Base-by-base conservation (phyloP, 2,329 filamentous ascomycete genomes). In the Cercospora janseana region DNA sequence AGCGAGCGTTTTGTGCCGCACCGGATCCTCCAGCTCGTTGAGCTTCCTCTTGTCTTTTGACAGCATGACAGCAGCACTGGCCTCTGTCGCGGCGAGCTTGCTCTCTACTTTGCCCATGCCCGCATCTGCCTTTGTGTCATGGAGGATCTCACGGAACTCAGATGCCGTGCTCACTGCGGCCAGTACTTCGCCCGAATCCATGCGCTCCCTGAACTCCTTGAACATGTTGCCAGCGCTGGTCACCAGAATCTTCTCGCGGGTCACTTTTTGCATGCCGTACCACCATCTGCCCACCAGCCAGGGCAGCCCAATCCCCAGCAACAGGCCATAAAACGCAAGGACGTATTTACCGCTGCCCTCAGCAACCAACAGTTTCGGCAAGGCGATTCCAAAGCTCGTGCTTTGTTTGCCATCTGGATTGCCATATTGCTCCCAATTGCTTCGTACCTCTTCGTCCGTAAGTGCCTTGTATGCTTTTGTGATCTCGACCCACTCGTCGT, bases 361-460 rank as follows among this genome's bases (percentile, higher is more conserved):
- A 10, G 88, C 87, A 48, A 98, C 80, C 63, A 98, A 90, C 71
- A 93, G 88, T 69, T 93, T 86, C 37, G 93, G 93, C 37, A 98
- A 79, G 37, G 92, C 93, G 60, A 98, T 98, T 58, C 93, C 92
- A 66, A 98, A 97, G 73, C 90, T 96, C 72, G 91, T 93, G 69
- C 90, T 92, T 74, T 98, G 93, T 79, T 96, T 97, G 67, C 93
- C 93, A 68, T 98, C 93, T 5, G 93, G 93, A 70, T 98, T 90
- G 49, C 93, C 93, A 65, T 87, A 98, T 70, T 95, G 87, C 46
- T 95, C 84, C 71, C 88, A 98, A 75, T 98, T 98, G 73, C 95
- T 95, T 66, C 93, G 87, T 54, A 97, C 81, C 32, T 97, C 93
- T 72, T 98, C 94, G 66, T 98, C 93, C 4, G 94, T 98, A 41